phyloP scores from a whole-genome alignment of 2,329 filamentous ascomycete genomes.

The Rhinocladiella mackenziei region DNA sequence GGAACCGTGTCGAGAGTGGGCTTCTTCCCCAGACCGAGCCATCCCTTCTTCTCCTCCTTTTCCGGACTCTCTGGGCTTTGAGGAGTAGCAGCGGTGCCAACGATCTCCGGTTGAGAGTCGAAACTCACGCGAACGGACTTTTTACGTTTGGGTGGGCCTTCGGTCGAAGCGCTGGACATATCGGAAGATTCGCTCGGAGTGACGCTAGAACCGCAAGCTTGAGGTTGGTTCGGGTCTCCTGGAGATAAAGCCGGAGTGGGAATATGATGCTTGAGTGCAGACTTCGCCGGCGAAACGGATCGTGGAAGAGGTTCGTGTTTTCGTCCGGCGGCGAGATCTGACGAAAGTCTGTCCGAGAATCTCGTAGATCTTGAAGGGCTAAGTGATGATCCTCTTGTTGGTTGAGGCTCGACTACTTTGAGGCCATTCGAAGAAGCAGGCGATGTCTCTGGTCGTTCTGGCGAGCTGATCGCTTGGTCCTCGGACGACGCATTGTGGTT shows the following conservation, averaged over 20 bases:
- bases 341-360: constrained; percentile 51
- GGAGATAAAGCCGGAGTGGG: constrained; percentile 33
- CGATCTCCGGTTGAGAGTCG: constrained; percentile 52
- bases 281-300: constrained; percentile 59
- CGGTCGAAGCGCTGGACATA: constrained; percentile 48
- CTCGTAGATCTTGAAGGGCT: constrained; percentile 55
- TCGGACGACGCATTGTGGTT: constrained; percentile 8
- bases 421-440: constrained; percentile 7
- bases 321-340: constrained; percentile 45
- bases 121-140: constrained; percentile 64
- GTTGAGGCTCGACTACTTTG: constrained; percentile 12
- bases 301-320: constrained; percentile 57
- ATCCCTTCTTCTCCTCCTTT: constrained; percentile 33
- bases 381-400: constrained; percentile 37
- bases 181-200: constrained; percentile 55
- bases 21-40: constrained; percentile 39
- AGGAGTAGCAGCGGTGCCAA: constrained; percentile 43
- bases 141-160: constrained; percentile 46
- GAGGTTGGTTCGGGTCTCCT: constrained; percentile 2
- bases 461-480: background rate
- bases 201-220: constrained; percentile 25
- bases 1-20: constrained; percentile 29
- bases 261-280: constrained; percentile 52
- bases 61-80: constrained; percentile 34
- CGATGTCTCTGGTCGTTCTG: constrained; percentile 4